phyloP scores from a whole-genome alignment of 768 basidiomycete genomes.

The Lentinula edodes region DNA sequence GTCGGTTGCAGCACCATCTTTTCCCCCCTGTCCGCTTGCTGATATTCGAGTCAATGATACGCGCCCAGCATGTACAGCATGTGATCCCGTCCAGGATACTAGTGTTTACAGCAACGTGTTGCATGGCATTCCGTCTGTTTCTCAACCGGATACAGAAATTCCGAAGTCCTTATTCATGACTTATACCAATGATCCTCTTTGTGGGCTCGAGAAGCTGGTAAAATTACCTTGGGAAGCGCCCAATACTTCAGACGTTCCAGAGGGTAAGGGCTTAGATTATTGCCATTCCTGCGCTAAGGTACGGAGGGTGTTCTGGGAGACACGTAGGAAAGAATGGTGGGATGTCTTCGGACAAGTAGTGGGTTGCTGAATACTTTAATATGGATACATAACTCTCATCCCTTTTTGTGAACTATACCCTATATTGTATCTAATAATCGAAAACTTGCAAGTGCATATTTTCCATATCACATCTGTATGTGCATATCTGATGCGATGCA shows the following conservation, averaged over 20 bases:
- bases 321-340: neutral
- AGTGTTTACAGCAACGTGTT: neutral
- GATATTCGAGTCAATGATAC: neutral
- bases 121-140: neutral
- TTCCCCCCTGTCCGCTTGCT: neutral
- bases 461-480: too few relatives aligned
- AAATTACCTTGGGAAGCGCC: neutral
- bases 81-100: neutral
- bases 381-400: neutral
- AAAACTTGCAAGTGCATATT: too few relatives aligned
- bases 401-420: neutral
- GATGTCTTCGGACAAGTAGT: neutral
- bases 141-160: neutral
- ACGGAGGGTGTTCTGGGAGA: neutral
- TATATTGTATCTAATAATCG: too few relatives aligned
- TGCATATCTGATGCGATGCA: too few relatives aligned
- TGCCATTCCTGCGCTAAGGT: neutral
- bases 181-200: neutral
- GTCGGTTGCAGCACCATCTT: neutral
- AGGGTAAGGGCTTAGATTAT: neutral
- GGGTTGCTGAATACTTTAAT: neutral
- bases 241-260: neutral
- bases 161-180: neutral
- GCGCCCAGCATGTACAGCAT: neutral
- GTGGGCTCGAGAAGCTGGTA: neutral